Evolutionary conservation across 2,329 filamentous ascomycete genomes (phyloP).

Genomic region (Mycocentrospora acerina): DNA sequence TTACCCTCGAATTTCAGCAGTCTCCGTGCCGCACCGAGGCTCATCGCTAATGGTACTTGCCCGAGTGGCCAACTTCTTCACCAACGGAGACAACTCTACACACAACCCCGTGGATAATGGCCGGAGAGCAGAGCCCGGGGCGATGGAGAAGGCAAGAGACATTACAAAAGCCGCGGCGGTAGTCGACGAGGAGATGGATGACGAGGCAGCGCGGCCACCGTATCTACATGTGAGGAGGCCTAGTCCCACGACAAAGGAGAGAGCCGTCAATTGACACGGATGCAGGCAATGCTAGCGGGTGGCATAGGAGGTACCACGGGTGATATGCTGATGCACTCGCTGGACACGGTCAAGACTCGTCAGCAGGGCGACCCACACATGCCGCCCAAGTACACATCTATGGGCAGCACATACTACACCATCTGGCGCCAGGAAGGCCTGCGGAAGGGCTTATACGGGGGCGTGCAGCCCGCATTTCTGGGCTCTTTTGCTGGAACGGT

Average conservation of each 20-base stretch:
- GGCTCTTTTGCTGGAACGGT: conserved; percentile 94
- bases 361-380: conserved; percentile 95
- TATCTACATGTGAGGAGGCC: conserved; percentile 49
- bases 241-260: conserved; percentile 1
- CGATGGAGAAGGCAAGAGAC: conserved; percentile 27
- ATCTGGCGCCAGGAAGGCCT: conserved; percentile 93
- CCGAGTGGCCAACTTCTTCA: conserved; percentile 52
- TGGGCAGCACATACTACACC: conserved; percentile 87
- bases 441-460: conserved; percentile 82
- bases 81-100: conserved; percentile 30
- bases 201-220: conserved; percentile 49
- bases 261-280: conserved; percentile 23
- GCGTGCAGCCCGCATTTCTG: conserved; percentile 86
- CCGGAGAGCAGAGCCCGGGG: conserved; percentile 19
- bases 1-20: neutral
- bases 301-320: conserved; percentile 90
- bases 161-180: conserved; percentile 13
- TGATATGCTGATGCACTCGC: conserved; percentile 97
- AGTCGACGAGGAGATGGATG: conserved; percentile 36
- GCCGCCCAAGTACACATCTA: conserved; percentile 87
- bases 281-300: conserved; percentile 89
- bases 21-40: conserved; percentile 19
- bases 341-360: conserved; percentile 97
- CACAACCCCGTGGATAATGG: conserved; percentile 44
- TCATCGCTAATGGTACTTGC: conserved; percentile 51